Evolutionary conservation across 139 green algal genomes (phyloP).

Genomic region (Tetraselmis striata): DNA sequence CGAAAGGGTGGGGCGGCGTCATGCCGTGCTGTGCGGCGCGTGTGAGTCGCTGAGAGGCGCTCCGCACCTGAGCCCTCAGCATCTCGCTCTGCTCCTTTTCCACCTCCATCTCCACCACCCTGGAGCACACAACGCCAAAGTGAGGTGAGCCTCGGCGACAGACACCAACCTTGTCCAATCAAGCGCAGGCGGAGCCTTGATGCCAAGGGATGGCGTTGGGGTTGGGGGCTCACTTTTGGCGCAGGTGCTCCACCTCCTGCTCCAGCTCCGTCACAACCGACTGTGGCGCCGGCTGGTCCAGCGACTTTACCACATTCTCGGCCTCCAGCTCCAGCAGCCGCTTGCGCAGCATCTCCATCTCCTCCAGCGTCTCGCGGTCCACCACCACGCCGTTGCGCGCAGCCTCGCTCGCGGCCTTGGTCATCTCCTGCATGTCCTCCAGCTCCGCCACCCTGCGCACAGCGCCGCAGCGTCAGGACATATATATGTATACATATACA

Average conservation of each 20-base stretch:
- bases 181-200: no score
- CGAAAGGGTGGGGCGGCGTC: no score
- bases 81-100: background rate
- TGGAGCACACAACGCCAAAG: no score
- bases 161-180: no score
- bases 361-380: background rate
- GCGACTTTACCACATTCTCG: background rate
- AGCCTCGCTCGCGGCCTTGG: background rate
- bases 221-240: no score
- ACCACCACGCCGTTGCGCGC: background rate
- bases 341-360: constrained; percentile 7
- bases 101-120: constrained; percentile 7
- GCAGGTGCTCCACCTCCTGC: constrained; percentile 7
- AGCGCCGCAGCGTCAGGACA: background rate
- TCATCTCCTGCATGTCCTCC: constrained; percentile 12
- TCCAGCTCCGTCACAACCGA: constrained; percentile 15
- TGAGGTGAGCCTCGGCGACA: no score
- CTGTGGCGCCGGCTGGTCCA: background rate
- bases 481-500: background rate
- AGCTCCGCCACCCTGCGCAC: constrained; percentile 9
- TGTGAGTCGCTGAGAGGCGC: background rate
- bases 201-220: no score
- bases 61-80: background rate
- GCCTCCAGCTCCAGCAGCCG: constrained; percentile 16
- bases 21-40: no score